Conservation (phyloP, 2,329 filamentous ascomycete species). For the Raffaelea arxii region DNA sequence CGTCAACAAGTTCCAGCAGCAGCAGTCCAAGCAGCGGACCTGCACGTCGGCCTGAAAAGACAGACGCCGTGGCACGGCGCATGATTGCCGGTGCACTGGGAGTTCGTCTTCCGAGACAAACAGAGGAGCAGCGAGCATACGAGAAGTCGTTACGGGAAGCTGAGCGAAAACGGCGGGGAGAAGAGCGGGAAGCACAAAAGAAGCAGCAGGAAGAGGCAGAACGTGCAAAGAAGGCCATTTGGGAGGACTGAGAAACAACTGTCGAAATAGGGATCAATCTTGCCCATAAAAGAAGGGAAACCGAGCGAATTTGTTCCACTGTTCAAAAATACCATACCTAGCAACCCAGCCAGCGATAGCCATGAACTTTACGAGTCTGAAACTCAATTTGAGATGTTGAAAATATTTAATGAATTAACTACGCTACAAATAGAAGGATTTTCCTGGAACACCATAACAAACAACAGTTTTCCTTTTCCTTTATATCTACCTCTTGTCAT, state of each 20-base stretch:
- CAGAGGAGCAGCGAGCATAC: slow-evolving; percentile 81
- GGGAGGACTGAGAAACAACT: slow-evolving; percentile 63
- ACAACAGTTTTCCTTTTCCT: no score
- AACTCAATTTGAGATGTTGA: no score
- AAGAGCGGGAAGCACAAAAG: slow-evolving; percentile 58
- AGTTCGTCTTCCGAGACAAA: slow-evolving; percentile 68
- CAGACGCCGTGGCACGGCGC: slow-evolving; percentile 78
- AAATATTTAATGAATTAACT: no score
- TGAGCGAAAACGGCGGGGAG: slow-evolving; percentile 67
- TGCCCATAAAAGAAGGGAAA: no score
- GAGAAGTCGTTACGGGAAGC: slow-evolving; percentile 75
- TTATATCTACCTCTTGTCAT: no score
- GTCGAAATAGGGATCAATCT: no score
- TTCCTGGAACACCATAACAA: no score
- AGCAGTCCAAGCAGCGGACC: slow-evolving; percentile 5
- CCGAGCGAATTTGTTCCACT: no score
- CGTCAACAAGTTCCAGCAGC: neutral
- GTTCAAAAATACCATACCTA: no score
- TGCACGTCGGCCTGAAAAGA: slow-evolving; percentile 66
- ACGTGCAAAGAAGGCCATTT: slow-evolving; percentile 72
- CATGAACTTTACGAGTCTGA: no score
- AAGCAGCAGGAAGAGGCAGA: slow-evolving; percentile 55
- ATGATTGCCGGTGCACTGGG: slow-evolving; percentile 87
- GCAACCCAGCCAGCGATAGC: no score
- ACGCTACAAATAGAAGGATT: no score